Evolutionary conservation across 2,329 filamentous ascomycete species (phyloP).

Genomic region (Dryadomyces quercus-mongolicae): DNA sequence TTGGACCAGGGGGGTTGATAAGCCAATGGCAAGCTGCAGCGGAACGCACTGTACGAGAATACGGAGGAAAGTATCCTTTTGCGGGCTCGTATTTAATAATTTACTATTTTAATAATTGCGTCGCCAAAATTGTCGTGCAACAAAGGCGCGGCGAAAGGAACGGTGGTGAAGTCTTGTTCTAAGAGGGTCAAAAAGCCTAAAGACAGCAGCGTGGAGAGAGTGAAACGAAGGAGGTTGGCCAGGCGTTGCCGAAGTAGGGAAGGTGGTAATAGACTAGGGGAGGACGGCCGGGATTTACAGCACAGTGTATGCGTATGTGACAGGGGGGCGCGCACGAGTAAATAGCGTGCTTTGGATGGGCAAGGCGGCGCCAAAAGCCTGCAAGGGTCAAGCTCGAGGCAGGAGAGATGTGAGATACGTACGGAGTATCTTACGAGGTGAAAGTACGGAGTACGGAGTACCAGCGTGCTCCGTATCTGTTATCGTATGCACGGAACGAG

Average conservation of each 20-base stretch:
- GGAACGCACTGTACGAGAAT: not conserved
- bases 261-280: slow-evolving; percentile 13
- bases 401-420: no score
- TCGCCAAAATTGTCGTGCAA: no score
- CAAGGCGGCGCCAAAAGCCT: not conserved
- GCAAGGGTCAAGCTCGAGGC: not conserved
- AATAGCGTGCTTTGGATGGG: slow-evolving; percentile 3
- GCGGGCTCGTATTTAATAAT: no score
- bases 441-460: not conserved
- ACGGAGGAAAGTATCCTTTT: not conserved
- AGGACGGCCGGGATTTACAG: slow-evolving; percentile 2
- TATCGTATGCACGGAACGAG: no score
- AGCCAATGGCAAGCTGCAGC: no score
- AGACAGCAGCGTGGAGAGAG: not conserved
- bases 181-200: slow-evolving; percentile 17
- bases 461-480: not conserved
- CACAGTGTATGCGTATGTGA: not conserved
- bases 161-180: not conserved
- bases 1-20: no score
- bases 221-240: slow-evolving; percentile 9
- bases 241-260: slow-evolving; percentile 18
- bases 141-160: not conserved
- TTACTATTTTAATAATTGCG: no score
- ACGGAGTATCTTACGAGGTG: not conserved
- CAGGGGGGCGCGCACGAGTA: not conserved